A percentile compares a stretch with the other conserved stretches of the same genome.
These are phyloP conservation scores for Neonectria faginata DNA, from an alignment of 2,329 filamentous ascomycete species.

Conservation along the genomic window DNA sequence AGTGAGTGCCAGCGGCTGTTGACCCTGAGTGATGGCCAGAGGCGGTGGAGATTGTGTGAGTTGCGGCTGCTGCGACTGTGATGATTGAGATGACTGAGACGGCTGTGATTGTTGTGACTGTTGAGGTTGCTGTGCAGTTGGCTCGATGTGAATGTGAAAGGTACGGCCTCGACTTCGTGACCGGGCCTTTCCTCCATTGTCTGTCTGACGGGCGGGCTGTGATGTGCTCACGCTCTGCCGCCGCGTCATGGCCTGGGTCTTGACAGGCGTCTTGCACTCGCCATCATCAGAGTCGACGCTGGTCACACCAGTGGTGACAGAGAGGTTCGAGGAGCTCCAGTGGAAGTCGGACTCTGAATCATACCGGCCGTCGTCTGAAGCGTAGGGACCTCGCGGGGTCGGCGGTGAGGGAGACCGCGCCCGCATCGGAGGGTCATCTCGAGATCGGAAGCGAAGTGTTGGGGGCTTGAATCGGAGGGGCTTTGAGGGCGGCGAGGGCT, in stretches of 20 bases:
- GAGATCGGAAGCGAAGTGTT: constrained; percentile 41
- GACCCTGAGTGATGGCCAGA: background rate
- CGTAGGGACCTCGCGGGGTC: constrained; percentile 37
- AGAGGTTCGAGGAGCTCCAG: constrained; percentile 41
- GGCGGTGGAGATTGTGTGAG: constrained; percentile 8
- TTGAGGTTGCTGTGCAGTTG: constrained; percentile 29
- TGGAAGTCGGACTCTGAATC: constrained; percentile 42
- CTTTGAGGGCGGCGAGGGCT: constrained; percentile 17
- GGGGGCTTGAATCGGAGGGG: constrained; percentile 43
- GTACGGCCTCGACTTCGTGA: constrained; percentile 45
- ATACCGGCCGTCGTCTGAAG: constrained; percentile 42
- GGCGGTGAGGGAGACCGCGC: constrained; percentile 36
- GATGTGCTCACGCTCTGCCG: constrained; percentile 29
- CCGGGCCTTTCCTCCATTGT: constrained; percentile 36
- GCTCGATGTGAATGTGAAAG: constrained; percentile 46
- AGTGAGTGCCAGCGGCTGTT: constrained; percentile 6
- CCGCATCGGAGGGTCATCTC: constrained; percentile 29
- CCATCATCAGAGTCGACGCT: constrained; percentile 44
- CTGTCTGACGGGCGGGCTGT: constrained; percentile 35
- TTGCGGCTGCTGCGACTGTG: constrained; percentile 19
- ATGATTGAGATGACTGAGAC: background rate
- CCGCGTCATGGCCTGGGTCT: constrained; percentile 39
- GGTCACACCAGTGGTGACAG: constrained; percentile 40
- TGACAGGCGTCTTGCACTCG: constrained; percentile 19
- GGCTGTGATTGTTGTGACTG: background rate